Percentiles rank a stretch among this genome's conserved stretches.
phyloP scores from a whole-genome alignment of 495 filamentous ascomycete genomes.

The Tetracladium marchalianum region DNA sequence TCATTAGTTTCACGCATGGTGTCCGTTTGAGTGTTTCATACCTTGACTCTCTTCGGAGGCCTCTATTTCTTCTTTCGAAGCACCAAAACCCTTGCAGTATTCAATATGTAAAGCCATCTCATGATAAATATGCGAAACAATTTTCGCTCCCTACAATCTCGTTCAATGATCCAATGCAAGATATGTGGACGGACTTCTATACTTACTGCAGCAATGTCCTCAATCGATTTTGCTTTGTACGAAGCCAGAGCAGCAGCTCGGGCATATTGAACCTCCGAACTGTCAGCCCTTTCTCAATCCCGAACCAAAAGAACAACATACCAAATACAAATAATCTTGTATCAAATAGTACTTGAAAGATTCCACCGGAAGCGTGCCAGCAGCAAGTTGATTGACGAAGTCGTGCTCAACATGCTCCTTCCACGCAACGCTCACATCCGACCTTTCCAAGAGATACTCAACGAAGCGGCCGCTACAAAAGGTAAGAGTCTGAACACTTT shows the following conservation, averaged over 20 bases:
- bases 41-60: constrained; percentile 62
- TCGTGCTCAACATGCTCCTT: constrained; percentile 63
- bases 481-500: neutral
- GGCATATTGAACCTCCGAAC: constrained; percentile 65
- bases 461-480: constrained; percentile 60
- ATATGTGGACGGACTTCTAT: neutral
- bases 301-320: constrained; percentile 25
- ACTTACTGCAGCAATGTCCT: constrained; percentile 56
- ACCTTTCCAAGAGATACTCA: constrained; percentile 70
- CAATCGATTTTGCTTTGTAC: constrained; percentile 68
- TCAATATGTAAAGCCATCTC: constrained; percentile 74
- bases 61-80: constrained; percentile 68
- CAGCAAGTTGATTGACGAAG: constrained; percentile 68
- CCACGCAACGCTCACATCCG: constrained; percentile 65
- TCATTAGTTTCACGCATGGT: constrained; percentile 13
- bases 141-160: constrained; percentile 48
- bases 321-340: constrained; percentile 84
- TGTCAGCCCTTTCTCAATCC: neutral
- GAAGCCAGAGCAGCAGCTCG: constrained; percentile 73
- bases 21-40: constrained; percentile 21
- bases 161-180: neutral
- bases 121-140: constrained; percentile 62
- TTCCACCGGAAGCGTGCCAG: constrained; percentile 59
- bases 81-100: constrained; percentile 71
- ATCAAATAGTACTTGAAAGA: constrained; percentile 78